Percentiles rank a stretch among this genome's conserved stretches.
Evolutionary conservation across 768 basidiomycete genomes (phyloP).

Genomic region (Dictyophora rubrovolvata): DNA sequence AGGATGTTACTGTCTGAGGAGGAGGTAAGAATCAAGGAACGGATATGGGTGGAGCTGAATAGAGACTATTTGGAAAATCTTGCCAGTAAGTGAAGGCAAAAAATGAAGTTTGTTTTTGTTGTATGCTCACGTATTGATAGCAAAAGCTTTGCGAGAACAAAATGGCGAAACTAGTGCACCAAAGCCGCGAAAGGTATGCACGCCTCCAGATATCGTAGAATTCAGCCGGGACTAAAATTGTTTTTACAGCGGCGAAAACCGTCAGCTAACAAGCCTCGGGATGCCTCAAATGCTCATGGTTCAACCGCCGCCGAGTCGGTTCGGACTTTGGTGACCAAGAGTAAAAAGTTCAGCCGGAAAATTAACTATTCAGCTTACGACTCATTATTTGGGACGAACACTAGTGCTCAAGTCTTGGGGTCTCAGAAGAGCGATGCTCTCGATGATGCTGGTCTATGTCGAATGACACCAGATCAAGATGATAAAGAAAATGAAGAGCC

Average conservation of each 20-base stretch:
- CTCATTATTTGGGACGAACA: slow-evolving; percentile 30
- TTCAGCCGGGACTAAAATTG: slow-evolving; percentile 8
- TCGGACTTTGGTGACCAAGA: slow-evolving; percentile 71
- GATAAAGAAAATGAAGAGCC: slow-evolving; percentile 32
- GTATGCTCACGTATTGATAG: slow-evolving; percentile 45
- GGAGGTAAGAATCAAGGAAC: slow-evolving; percentile 78
- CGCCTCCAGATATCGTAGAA: slow-evolving; percentile 11
- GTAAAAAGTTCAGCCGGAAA: slow-evolving; percentile 74
- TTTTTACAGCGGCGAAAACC: slow-evolving; percentile 56
- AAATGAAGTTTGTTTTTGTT: slow-evolving; percentile 6
- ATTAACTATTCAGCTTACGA: slow-evolving; percentile 91
- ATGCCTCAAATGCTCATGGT: slow-evolving; percentile 61
- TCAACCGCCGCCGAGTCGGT: slow-evolving; percentile 70
- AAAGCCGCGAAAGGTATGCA: slow-evolving; percentile 74
- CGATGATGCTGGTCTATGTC: slow-evolving; percentile 33
- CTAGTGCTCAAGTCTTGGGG: background rate
- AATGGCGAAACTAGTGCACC: slow-evolving; percentile 21
- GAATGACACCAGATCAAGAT: slow-evolving; percentile 26
- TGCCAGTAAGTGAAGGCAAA: slow-evolving; percentile 46
- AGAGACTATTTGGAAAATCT: slow-evolving; percentile 82
- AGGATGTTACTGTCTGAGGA: slow-evolving; percentile 66
- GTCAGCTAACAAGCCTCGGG: slow-evolving; percentile 48
- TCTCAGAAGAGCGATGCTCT: slow-evolving; percentile 40
- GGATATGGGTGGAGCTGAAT: slow-evolving; percentile 92
- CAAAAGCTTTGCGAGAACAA: slow-evolving; percentile 50